Conservation (phyloP, 2,329 filamentous ascomycete genomes). For the Beauveria sp. region DNA sequence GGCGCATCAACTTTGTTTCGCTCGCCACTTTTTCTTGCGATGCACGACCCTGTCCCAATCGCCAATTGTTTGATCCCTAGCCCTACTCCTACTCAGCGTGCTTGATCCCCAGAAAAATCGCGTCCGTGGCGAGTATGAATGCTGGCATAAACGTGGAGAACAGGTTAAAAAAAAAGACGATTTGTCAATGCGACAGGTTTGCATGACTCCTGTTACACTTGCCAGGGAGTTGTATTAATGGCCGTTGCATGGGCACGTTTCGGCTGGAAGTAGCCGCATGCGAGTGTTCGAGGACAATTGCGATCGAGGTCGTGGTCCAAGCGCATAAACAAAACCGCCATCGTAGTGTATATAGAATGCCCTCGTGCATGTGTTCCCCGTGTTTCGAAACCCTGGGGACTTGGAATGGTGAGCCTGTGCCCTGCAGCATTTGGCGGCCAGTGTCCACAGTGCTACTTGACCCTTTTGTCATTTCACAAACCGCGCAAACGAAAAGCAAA, state of each 20-base stretch:
- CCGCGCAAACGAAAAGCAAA: not conserved
- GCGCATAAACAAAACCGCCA: conserved; percentile 3
- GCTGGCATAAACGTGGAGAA: not conserved
- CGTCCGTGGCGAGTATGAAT: not conserved
- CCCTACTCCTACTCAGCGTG: not conserved
- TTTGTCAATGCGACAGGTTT: conserved; percentile 1
- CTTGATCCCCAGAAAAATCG: not conserved
- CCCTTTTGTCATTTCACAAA: conserved; percentile 5
- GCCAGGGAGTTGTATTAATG: not conserved
- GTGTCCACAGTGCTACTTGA: conserved; percentile 1
- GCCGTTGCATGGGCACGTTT: conserved; percentile 4
- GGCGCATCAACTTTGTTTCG: not conserved
- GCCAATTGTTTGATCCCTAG: conserved; percentile 3
- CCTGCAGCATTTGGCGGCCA: not conserved
- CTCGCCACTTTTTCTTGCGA: not conserved
- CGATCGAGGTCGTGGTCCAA: not conserved
- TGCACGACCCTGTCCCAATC: not conserved
- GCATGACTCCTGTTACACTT: not conserved
- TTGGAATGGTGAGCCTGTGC: not conserved
- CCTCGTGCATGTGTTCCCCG: not conserved
- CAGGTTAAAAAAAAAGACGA: not conserved
- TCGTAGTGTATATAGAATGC: not conserved
- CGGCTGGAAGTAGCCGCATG: conserved; percentile 5
- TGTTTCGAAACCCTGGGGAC: conserved; percentile 5
- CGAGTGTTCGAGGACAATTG: not conserved